Conservation (phyloP, 75 land plant genomes). For the Pinus tabuliformis region DNA sequence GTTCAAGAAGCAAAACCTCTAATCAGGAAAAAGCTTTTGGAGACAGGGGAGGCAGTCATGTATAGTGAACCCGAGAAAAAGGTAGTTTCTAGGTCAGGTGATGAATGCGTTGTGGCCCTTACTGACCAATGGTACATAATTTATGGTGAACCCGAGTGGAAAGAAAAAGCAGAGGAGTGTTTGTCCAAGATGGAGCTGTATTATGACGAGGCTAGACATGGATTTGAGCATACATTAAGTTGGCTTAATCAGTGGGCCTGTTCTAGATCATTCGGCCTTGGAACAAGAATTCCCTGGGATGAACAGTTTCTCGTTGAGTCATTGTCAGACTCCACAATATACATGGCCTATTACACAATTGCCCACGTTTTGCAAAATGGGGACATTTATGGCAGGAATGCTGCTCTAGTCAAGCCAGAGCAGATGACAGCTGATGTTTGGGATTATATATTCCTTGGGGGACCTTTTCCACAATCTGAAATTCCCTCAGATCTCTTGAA, state of each 20-base stretch:
- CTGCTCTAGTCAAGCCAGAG: conserved; percentile 38
- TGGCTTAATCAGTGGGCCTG: conserved; percentile 98
- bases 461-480: conserved; percentile 42
- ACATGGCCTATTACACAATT: conserved; percentile 93
- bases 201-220: conserved; percentile 63
- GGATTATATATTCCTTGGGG: conserved; percentile 70
- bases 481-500: conserved; percentile 51
- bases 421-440: conserved; percentile 88
- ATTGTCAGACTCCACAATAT: conserved; percentile 84
- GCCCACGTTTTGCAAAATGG: conserved; percentile 77
- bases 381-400: conserved; percentile 57
- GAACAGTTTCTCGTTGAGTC: conserved; percentile 85
- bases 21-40: conserved; percentile 60
- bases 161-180: conserved; percentile 56
- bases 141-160: conserved; percentile 89
- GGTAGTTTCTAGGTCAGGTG: conserved; percentile 92
- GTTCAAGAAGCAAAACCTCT: conserved; percentile 82
- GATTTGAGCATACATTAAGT: conserved; percentile 82
- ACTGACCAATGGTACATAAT: conserved; percentile 95
- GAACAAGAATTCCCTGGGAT: conserved; percentile 92
- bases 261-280: conserved; percentile 91
- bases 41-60: conserved; percentile 53
- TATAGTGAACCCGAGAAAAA: conserved; percentile 94
- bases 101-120: conserved; percentile 95
- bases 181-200: conserved; percentile 66